Evolutionary conservation across 305 asterid species (phyloP).

Genomic region (Andrographis paniculata): DNA sequence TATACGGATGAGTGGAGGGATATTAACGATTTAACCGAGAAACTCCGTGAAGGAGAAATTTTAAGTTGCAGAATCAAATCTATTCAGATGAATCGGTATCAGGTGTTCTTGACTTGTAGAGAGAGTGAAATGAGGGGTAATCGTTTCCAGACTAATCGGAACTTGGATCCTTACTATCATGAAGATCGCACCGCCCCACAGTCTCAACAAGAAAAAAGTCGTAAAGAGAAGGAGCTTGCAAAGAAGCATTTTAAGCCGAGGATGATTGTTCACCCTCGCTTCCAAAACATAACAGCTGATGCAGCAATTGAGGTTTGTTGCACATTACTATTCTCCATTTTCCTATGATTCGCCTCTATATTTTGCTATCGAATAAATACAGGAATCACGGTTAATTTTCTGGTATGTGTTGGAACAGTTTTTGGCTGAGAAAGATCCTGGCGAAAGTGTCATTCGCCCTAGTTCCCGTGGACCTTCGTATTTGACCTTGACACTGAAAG

Average conservation of each 20-base stretch:
- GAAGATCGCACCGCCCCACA: conserved; percentile 58
- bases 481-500: conserved; percentile 79
- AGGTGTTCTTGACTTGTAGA: conserved; percentile 69
- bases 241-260: conserved; percentile 90
- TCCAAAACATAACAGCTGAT: conserved; percentile 83
- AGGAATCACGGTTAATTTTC: no score
- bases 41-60: conserved; percentile 74
- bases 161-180: conserved; percentile 68
- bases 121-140: conserved; percentile 76
- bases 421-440: conserved; percentile 78
- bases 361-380: no score
- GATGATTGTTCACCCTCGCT: conserved; percentile 93
- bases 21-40: conserved; percentile 64
- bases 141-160: conserved; percentile 40
- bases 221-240: conserved; percentile 71
- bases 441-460: conserved; percentile 86
- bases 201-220: conserved; percentile 58
- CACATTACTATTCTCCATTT: no score
- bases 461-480: conserved; percentile 92
- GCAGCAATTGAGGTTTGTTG: conserved; percentile 68
- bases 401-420: no score
- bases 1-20: conserved; percentile 84
- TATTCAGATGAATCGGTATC: conserved; percentile 79
- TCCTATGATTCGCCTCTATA: no score
- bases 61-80: conserved; percentile 79